Evolutionary conservation across 148 eudicot genomes (phyloP).

Genomic region (Bassia scoparia): DNA sequence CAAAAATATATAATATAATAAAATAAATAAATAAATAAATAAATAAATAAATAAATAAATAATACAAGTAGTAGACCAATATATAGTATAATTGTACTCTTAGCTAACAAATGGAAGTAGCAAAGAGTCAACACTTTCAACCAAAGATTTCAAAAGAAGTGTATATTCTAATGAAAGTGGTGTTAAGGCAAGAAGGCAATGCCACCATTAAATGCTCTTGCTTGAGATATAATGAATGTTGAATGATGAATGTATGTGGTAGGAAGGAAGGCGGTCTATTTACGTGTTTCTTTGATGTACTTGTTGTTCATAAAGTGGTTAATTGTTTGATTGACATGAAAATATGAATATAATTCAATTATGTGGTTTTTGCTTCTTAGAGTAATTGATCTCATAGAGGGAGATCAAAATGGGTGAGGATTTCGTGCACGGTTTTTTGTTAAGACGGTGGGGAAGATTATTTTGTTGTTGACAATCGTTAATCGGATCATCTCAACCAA

Average conservation of each 20-base stretch:
- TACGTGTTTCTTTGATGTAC: neutral
- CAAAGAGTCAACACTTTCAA: too few relatives aligned
- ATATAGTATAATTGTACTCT: neutral
- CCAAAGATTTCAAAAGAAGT: neutral
- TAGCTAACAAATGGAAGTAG: too few relatives aligned
- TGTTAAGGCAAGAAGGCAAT: neutral
- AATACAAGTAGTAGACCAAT: neutral
- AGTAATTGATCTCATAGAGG: too few relatives aligned
- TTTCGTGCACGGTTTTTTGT: conserved; percentile 7
- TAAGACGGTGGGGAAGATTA: neutral
- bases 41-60: neutral
- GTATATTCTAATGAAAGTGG: neutral
- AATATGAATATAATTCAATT: too few relatives aligned
- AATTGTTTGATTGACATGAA: neutral
- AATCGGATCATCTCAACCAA: too few relatives aligned
- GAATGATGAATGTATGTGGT: too few relatives aligned
- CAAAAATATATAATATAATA: neutral
- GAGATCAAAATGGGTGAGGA: neutral
- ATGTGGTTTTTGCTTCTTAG: too few relatives aligned
- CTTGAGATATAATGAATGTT: neutral
- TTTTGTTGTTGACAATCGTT: too few relatives aligned
- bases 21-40: too few relatives aligned
- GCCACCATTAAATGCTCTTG: conserved; percentile 16
- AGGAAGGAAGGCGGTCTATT: neutral
- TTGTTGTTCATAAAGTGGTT: neutral